phyloP scores from a whole-genome alignment of 2,329 filamentous ascomycete genomes.

The Xylariales sp. region DNA sequence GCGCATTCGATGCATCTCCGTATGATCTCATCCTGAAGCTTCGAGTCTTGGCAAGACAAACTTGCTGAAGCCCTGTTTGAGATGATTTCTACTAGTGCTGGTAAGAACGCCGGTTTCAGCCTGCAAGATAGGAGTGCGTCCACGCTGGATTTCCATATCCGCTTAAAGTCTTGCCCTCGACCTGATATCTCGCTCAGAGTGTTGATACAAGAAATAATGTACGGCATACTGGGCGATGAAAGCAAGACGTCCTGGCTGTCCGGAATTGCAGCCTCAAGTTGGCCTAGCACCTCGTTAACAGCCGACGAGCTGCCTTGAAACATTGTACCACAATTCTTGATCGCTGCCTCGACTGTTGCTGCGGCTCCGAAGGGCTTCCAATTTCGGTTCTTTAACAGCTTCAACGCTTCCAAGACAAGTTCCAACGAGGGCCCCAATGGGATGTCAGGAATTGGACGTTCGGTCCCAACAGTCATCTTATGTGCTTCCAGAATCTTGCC shows the following conservation, averaged over 20 bases:
- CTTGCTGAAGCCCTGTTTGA: conserved; percentile 35
- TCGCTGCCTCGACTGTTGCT: conserved; percentile 36
- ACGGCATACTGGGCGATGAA: conserved; percentile 61
- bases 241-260: conserved; percentile 56
- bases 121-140: conserved; percentile 32
- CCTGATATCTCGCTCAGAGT: conserved; percentile 42
- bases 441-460: conserved; percentile 24
- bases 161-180: conserved; percentile 31
- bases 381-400: conserved; percentile 44
- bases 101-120: conserved; percentile 24
- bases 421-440: conserved; percentile 26
- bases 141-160: conserved; percentile 42
- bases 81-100: conserved; percentile 40
- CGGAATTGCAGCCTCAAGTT: conserved; percentile 46
- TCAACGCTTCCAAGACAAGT: conserved; percentile 30
- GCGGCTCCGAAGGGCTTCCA: conserved; percentile 55
- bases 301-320: conserved; percentile 27
- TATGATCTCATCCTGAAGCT: conserved; percentile 45
- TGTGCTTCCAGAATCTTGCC: conserved; percentile 37
- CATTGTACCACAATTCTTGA: conserved; percentile 36
- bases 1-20: conserved; percentile 35
- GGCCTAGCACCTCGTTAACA: conserved; percentile 32
- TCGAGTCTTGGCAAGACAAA: conserved; percentile 32
- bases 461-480: conserved; percentile 19
- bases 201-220: conserved; percentile 63